phyloP scores from a whole-genome alignment of 495 filamentous ascomycete genomes.

The Annulohypoxylon nitens region DNA sequence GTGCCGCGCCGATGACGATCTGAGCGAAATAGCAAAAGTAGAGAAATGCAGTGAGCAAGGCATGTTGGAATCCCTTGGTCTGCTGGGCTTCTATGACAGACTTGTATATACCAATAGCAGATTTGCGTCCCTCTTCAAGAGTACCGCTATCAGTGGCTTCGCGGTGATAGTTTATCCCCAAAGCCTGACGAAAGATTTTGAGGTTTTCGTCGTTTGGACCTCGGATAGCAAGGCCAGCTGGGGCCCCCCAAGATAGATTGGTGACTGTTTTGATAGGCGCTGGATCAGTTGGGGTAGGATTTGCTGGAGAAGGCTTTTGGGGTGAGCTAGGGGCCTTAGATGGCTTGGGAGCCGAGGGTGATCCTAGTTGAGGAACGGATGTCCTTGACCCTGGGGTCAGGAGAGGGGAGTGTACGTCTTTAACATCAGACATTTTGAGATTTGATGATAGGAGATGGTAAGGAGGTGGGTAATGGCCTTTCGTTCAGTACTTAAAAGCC shows the following conservation, averaged over 20 bases:
- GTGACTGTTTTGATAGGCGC: constrained; percentile 36
- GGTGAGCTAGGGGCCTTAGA: constrained; percentile 29
- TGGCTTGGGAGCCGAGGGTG: constrained; percentile 28
- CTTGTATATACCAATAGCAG: constrained; percentile 57
- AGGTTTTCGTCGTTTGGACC: constrained; percentile 61
- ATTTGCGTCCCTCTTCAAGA: constrained; percentile 57
- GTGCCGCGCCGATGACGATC: constrained; percentile 60
- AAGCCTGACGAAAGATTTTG: constrained; percentile 57
- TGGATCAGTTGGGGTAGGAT: constrained; percentile 22
- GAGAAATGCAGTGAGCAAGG: constrained; percentile 50
- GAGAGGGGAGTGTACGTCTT: constrained; percentile 43
- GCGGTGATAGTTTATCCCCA: constrained; percentile 57
- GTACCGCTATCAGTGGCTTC: constrained; percentile 45
- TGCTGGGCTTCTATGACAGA: constrained; percentile 50
- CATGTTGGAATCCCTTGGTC: constrained; percentile 46
- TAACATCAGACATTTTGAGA: constrained; percentile 35
- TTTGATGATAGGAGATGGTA: neutral
- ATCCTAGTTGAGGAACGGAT: constrained; percentile 26
- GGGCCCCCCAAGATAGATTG: constrained; percentile 54
- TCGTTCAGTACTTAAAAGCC: neutral
- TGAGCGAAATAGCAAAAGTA: constrained; percentile 57
- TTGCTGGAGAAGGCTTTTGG: constrained; percentile 29
- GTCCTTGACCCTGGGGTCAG: constrained; percentile 29
- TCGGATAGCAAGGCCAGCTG: constrained; percentile 57
- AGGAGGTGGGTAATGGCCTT: constrained; percentile 1